Evolutionary conservation across 106 monocot genomes (phyloP).

Genomic region (Dendrobium nobile): DNA sequence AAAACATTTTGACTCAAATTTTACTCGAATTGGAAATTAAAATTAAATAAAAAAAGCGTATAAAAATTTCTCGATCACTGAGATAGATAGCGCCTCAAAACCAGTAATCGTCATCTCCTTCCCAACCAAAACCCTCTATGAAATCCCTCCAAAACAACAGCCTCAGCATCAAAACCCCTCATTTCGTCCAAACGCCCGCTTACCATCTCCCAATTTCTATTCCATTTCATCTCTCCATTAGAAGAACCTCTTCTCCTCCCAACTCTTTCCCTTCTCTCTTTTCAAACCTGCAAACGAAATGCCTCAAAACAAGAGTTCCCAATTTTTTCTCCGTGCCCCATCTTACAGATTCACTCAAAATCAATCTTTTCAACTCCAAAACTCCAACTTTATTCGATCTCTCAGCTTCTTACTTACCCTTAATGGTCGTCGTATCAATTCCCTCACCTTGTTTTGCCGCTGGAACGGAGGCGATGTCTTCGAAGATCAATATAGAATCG

Average conservation of each 20-base stretch:
- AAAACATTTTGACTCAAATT: no score
- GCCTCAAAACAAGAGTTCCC: not conserved
- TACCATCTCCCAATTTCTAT: constrained; percentile 6
- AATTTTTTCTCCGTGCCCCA: not conserved
- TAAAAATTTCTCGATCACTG: no score
- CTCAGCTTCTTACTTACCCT: constrained; percentile 11
- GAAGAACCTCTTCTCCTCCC: not conserved
- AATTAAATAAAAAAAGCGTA: no score
- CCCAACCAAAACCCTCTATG: not conserved
- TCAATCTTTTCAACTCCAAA: not conserved
- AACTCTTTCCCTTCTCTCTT: not conserved
- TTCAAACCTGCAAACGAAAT: not conserved
- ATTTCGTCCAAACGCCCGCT: constrained; percentile 8
- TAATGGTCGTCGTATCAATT: constrained; percentile 6
- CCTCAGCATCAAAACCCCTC: constrained; percentile 6
- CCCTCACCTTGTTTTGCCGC: constrained; percentile 39
- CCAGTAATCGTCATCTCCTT: not conserved
- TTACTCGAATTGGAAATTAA: no score
- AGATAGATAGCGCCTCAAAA: not conserved
- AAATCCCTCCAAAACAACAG: not conserved
- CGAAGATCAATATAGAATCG: constrained; percentile 69
- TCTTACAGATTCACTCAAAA: no score
- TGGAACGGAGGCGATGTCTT: constrained; percentile 22
- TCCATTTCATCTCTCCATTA: not conserved
- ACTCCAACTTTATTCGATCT: not conserved